Base-by-base conservation (phyloP, 2,329 filamentous ascomycete species). In the Scytalidium sp. region DNA sequence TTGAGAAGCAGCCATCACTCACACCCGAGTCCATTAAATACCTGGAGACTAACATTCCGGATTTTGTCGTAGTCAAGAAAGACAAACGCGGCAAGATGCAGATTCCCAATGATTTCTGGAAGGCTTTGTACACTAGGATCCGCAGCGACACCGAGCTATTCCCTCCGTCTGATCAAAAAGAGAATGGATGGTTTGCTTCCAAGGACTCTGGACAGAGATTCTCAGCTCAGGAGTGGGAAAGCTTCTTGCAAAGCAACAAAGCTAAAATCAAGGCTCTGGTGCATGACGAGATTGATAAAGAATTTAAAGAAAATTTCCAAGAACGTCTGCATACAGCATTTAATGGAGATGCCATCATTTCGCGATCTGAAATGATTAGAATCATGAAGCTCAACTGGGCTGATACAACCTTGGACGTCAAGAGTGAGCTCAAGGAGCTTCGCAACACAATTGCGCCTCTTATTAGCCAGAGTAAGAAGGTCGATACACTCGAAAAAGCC, bases 41-140 rank as follows among this genome's bases (percentile, higher is more conserved):
- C 3, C 60, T 87, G 2, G 62, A 76, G 43, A 58, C 67, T 0
- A 66, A 78, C 3, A 65, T 89, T 3, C 85, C 86, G 0, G 71
- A 76, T 11, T 58, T 77, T 9, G 69, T 89, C 3, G 76, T 79
- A 51, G 75, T 87, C 55, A 72, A 76, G 13, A 71, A 74, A 7
- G 70, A 76, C 50, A 65, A 70, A 27, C 65, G 78, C 23, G 84
- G 83, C 13, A 73, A 76, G 9, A 66, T 72, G 0, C 67, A 78
- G 19, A 77, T 89, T 15, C 69, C 78, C 0, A 72, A 80, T 20
- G 75, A 82, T 2, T 87, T 90, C 52, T 90, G 82, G 79, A 72
- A 80, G 49, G 85, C 84, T 0, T 64, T 90, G 8, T 71, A 74
- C 20, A 75, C 78, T 47, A 72, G 77, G 50, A 76, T 87, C 43